Base-by-base conservation (phyloP, 1,284 basidiomycete species). In the Malassezia psittaci region DNA sequence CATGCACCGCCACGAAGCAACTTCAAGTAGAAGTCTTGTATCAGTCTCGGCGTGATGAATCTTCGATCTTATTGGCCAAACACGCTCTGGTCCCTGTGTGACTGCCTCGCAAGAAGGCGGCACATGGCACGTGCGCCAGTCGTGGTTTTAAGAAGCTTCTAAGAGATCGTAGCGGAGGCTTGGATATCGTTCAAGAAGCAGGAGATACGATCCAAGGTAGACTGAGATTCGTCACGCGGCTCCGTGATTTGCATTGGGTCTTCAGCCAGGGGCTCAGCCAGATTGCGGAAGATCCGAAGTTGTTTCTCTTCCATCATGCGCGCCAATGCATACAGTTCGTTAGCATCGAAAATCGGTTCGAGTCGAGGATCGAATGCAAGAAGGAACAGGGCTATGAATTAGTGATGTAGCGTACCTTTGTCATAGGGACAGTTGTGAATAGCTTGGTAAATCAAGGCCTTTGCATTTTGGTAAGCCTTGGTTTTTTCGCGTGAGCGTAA, bases 401-500 rank as follows among this genome's bases (percentile, higher is more conserved):
- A 38, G 37, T 13, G 16, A 11, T 6, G 3, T 21, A 5, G 19
- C 51, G 44, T 24, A 52, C 44, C 38, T 45, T 47, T 48, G 18
- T 52, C 51, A 36, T 43, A 57, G 12, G 55, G 55, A 33, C 50
- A 57, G 13, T 33, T 32, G 21, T 46, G 39, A 8, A 52, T 41
- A 24, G 32, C 50, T 29, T 57, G 39, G 19, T 52, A 57, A 24
- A 49, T 11, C 13, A 57, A 10, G 2, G 45, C 21, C 41, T 57
- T 57, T 8, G 42, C 35, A 16, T 47, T 35, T 13, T 24, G 7
- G n/a, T 24, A 34, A 11, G 41, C 39, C n/a, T 36, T 34, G 7
- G 9, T 32, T 13, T 7, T n/a, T 15, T 34, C 11, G 19, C 32
- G 13, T 3, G 16, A 34, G 4, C 16, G 43, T 18, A 32, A 34